Base-by-base conservation (phyloP, 495 filamentous ascomycete genomes). In the Penicillium ucsense region DNA sequence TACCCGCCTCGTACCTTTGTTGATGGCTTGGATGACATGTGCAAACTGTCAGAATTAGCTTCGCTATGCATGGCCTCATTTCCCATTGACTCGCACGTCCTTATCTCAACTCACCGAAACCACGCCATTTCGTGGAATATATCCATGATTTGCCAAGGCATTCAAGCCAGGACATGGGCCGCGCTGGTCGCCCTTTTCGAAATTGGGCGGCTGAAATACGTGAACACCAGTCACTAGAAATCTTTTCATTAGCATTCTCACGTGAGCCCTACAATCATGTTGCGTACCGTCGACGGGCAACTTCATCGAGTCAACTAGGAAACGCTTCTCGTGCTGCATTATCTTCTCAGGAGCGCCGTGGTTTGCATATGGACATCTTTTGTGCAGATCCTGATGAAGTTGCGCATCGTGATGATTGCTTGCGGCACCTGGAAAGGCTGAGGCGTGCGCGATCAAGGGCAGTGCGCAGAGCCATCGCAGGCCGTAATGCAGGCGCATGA, bases 121-220 rank as follows among this genome's bases (percentile, higher is more conserved):
- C 20, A 76, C 59, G 31, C 76, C 76, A 48, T 69, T 72, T 45
- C 74, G 71, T 1, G 76, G 74, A 30, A 77, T 61, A 44, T 78
- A 80, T n/a, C 63, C 66, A 55, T 77, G 74, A 38, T 79, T 78
- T 35, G 76, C 76, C 33, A 77, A 43, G 8, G 71, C 67, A 49
- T 79, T 79, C 12, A 78, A 55, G 36, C 72, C 74, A 2, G 74
- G 74, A 48, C 76, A 78, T 45, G 72, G 69, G 6, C 71, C 73
- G 34, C 70, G 66, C 49, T 68, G 65, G 53, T 70, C 67, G 12
- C 66, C 65, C 10, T 53, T 48, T 30, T 55, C 54, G 31, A 64
- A 59, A 39, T 68, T 54, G 0, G 65, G 68, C 7, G 69, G 55
- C 3, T 68, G 62, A 35, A 68, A 76, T 9, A 50, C 57, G 49